Conservation (phyloP, 164 flowering plant genomes). For the Annona cherimola region DNA sequence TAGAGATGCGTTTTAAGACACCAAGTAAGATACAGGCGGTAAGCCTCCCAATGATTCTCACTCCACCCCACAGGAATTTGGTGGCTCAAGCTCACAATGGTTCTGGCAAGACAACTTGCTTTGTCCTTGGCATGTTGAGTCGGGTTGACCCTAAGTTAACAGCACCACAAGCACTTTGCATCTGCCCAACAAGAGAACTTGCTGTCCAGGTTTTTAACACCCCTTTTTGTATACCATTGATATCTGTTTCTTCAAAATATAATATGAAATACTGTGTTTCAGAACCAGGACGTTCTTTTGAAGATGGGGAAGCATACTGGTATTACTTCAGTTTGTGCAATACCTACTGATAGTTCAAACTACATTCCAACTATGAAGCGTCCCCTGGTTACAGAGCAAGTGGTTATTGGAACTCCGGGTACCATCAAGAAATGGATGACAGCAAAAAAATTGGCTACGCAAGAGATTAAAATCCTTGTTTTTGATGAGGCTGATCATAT, state of each 20-base stretch:
- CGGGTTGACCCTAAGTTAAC: constrained; percentile 64
- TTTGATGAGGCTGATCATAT: constrained; percentile 99
- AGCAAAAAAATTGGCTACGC: constrained; percentile 41
- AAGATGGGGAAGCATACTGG: constrained; percentile 91
- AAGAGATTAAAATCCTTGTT: constrained; percentile 69
- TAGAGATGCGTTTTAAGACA: constrained; percentile 72
- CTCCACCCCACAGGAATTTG: constrained; percentile 69
- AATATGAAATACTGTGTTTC: constrained; percentile 14
- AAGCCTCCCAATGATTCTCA: constrained; percentile 91
- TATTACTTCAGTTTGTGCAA: constrained; percentile 58
- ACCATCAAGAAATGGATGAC: constrained; percentile 67
- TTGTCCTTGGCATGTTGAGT: constrained; percentile 92
- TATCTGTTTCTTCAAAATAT: background rate
- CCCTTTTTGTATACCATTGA: background rate
- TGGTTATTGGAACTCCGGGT: constrained; percentile 97
- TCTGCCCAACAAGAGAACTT: constrained; percentile 90
- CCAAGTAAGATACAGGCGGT: constrained; percentile 90
- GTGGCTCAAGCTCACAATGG: constrained; percentile 98
- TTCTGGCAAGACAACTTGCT: constrained; percentile 95
- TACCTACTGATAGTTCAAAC: constrained; percentile 47
- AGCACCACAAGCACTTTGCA: constrained; percentile 87
- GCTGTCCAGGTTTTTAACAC: constrained; percentile 58
- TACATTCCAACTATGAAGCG: constrained; percentile 33
- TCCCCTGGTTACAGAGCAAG: constrained; percentile 53
- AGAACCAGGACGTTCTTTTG: constrained; percentile 77